Evolutionary conservation across 176 grass and related monocot genomes (phyloP).

Genomic region (Hordeum vulgare): MorexV3_pseudomolecules_assembly NC_058518.1:72623321-72623820

Average conservation of each 20-base stretch:
- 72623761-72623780: no score
- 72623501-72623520: constrained; percentile 79
- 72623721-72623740: constrained; percentile 19
- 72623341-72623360: constrained; percentile 44
- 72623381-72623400: constrained; percentile 41
- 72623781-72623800: no score
- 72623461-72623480: background rate
- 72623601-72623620: constrained; percentile 79
- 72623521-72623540: constrained; percentile 75
- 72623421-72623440: constrained; percentile 60
- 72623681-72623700: constrained; percentile 43
- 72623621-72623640: constrained; percentile 76
- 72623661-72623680: constrained; percentile 6
- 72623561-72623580: constrained; percentile 78
- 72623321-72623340: constrained; percentile 66
- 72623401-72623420: constrained; percentile 49
- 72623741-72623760: constrained; percentile 31
- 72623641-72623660: constrained; percentile 56
- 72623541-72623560: constrained; percentile 67
- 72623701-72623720: constrained; percentile 38
- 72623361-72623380: constrained; percentile 36
- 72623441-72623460: constrained; percentile 33
- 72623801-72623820: no score
- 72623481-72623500: constrained; percentile 74
- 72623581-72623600: constrained; percentile 67